Base-by-base conservation (phyloP, 2,329 filamentous ascomycete genomes). In the Chrysosporium queenslandicum region DNA sequence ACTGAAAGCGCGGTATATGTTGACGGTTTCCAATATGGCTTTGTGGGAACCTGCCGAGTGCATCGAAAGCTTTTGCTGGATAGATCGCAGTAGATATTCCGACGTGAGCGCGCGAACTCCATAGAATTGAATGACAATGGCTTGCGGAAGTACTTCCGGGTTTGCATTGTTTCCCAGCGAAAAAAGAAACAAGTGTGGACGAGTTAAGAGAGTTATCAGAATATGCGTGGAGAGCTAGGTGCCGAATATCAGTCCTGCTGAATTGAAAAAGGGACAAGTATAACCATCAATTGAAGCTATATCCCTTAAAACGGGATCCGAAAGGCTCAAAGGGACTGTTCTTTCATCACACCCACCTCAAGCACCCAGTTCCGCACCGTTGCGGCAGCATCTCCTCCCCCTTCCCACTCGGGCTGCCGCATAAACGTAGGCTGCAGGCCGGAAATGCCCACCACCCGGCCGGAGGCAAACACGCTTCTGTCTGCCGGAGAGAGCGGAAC, bases 121-220 rank as follows among this genome's bases (percentile, higher is more conserved):
- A 20, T 49, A 55, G 25, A 54, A 58, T 40, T 57, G 55, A 14
- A 58, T 47, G 20, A 58, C 43, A 30, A 57, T 46, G 14, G 47
- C 57, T 29, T 50, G 42, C 52, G 55, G 52, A 21, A 46, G 5
- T 20, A 23, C 12, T 8, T 11, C 30, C 7, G n/a, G 25, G 8
- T 8, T 7, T 30, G 25, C 23, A 25, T 16, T 5, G 12, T 12
- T 6, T 12, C 29, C 18, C 11, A 9, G 3, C 42, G 42, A 23
- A 32, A 29, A 47, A 27, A 37, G 18, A n/a, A 21, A 11, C 18
- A 40, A 3, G 32, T 32, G 43, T 11, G 43, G 23, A 7, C 41
- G 20, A 20, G 43, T 49, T 20, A 49, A 27, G 29, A 50, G 36
- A 36, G 40, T 30, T 37, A 54, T 30, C n/a, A 54, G 30, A 8